A percentile compares a stretch with the other conserved stretches of the same genome.
These are phyloP conservation scores for Scytalidium sp. DNA, from an alignment of 2,329 filamentous ascomycete species.

Conservation along the genomic window DNA sequence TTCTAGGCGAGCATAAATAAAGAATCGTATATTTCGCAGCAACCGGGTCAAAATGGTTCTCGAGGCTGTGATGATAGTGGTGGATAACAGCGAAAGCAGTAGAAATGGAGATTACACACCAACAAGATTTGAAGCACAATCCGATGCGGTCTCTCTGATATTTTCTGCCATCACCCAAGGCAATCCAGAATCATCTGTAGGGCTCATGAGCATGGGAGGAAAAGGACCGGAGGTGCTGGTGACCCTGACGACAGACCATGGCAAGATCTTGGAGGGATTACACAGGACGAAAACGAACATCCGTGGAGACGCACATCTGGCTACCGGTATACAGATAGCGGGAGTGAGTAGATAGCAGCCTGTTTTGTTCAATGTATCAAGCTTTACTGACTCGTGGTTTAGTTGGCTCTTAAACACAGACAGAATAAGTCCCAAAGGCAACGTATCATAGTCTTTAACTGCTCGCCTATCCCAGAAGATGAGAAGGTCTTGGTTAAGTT, in stretches of 20 bases:
- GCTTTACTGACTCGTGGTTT: slow-evolving; percentile 19
- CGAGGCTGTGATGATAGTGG: slow-evolving; percentile 99
- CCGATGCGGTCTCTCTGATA: slow-evolving; percentile 90
- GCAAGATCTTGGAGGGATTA: slow-evolving; percentile 89
- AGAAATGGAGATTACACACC: slow-evolving; percentile 92
- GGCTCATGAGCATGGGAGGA: slow-evolving; percentile 98
- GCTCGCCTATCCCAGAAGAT: slow-evolving; percentile 85
- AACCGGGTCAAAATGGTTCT: slow-evolving; percentile 74
- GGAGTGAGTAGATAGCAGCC: slow-evolving; percentile 58
- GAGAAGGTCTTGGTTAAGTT: slow-evolving; percentile 86
- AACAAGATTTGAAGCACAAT: slow-evolving; percentile 93
- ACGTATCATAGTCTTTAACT: slow-evolving; percentile 95
- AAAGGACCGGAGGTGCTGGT: slow-evolving; percentile 96
- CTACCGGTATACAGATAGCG: slow-evolving; percentile 93
- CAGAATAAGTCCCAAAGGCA: slow-evolving; percentile 97
- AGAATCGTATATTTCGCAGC: not conserved
- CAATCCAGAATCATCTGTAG: slow-evolving; percentile 95
- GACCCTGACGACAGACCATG: slow-evolving; percentile 92
- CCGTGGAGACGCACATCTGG: slow-evolving; percentile 80
- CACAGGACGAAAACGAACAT: slow-evolving; percentile 91
- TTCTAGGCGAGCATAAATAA: not conserved
- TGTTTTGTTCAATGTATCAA: not conserved
- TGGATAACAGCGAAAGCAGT: slow-evolving; percentile 98
- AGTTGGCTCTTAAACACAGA: slow-evolving; percentile 96
- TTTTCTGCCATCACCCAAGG: slow-evolving; percentile 94